phyloP scores from a whole-genome alignment of 495 filamentous ascomycete species.

The Bathelium albidoporum region DNA sequence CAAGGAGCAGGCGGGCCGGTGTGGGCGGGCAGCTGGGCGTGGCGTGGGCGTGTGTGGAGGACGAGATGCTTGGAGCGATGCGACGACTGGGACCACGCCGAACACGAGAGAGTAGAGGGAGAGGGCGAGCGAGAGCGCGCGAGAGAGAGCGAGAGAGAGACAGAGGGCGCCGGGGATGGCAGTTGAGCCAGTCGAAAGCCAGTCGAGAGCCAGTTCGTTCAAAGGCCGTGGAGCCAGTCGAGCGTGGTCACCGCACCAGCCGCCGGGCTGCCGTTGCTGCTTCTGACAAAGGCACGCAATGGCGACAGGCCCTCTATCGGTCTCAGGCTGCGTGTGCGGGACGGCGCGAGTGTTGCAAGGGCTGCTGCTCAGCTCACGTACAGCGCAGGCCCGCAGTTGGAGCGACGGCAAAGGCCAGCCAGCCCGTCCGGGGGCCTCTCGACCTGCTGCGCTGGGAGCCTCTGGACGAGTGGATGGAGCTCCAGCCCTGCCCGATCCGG shows the following conservation, averaged over 20 bases:
- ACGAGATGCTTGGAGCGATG: not conserved
- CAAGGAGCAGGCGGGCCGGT: slow-evolving; percentile 4
- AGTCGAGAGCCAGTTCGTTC: no score
- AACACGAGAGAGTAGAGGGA: no score
- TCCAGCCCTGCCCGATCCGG: not conserved
- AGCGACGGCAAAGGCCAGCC: not conserved
- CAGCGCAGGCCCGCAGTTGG: slow-evolving; percentile 3
- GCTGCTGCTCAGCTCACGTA: slow-evolving; percentile 8
- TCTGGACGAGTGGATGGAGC: slow-evolving; percentile 5
- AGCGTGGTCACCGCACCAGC: not conserved
- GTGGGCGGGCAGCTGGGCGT: not conserved
- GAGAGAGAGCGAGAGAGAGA: no score
- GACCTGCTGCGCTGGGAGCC: slow-evolving; percentile 1
- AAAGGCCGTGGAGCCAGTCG: no score
- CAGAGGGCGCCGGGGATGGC: not conserved
- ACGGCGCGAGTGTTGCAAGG: slow-evolving; percentile 22
- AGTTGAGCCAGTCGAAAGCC: not conserved
- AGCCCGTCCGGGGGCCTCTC: not conserved
- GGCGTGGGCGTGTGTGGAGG: not conserved
- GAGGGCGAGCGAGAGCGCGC: no score
- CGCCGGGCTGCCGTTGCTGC: not conserved
- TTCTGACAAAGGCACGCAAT: not conserved
- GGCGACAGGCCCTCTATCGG: no score
- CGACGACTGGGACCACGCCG: not conserved
- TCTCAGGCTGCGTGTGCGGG: slow-evolving; percentile 21